Conservation (phyloP, 257 asterid genomes). For the Thymus mandschuricus region DNA sequence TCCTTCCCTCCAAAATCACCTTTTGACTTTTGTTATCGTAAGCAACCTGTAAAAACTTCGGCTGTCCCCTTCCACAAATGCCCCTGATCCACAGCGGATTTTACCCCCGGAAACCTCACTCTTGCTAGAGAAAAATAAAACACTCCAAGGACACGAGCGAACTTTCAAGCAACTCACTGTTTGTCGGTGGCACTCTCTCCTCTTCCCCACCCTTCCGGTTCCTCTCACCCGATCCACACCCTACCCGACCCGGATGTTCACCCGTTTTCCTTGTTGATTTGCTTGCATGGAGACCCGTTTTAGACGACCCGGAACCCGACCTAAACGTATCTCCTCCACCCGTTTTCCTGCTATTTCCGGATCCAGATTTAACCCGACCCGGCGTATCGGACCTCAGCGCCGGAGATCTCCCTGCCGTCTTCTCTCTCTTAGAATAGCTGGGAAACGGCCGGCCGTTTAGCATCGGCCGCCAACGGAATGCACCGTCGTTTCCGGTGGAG, state of each 20-base stretch:
- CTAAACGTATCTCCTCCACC: slow-evolving; percentile 54
- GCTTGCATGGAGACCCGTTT: slow-evolving; percentile 30
- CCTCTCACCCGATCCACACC: slow-evolving; percentile 52
- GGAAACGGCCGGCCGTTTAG: slow-evolving; percentile 38
- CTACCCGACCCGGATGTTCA: slow-evolving; percentile 46
- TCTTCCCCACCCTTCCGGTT: slow-evolving; percentile 40
- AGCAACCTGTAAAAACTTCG: background rate
- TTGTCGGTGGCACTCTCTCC: slow-evolving; percentile 50
- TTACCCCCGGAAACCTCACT: background rate
- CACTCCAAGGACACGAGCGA: slow-evolving; percentile 96
- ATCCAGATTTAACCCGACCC: slow-evolving; percentile 43
- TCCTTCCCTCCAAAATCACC: slow-evolving; percentile 1
- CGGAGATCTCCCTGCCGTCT: slow-evolving; percentile 51
- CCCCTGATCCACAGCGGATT: slow-evolving; percentile 22
- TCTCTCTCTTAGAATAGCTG: slow-evolving; percentile 38
- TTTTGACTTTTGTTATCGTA: background rate
- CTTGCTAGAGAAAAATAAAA: slow-evolving; percentile 69
- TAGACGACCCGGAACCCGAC: slow-evolving; percentile 46
- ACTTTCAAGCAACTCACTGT: slow-evolving; percentile 70
- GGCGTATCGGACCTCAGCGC: slow-evolving; percentile 51
- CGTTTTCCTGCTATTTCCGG: slow-evolving; percentile 39
- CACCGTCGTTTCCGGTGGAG: slow-evolving; percentile 6
- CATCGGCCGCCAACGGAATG: slow-evolving; percentile 38
- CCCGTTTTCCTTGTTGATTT: slow-evolving; percentile 32
- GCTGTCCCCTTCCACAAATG: slow-evolving; percentile 24